A percentile compares a stretch with the other conserved stretches of the same genome.
Conservation (phyloP, 192 early-diverging fungal genomes). For the Funneliformis geosporum region DNA sequence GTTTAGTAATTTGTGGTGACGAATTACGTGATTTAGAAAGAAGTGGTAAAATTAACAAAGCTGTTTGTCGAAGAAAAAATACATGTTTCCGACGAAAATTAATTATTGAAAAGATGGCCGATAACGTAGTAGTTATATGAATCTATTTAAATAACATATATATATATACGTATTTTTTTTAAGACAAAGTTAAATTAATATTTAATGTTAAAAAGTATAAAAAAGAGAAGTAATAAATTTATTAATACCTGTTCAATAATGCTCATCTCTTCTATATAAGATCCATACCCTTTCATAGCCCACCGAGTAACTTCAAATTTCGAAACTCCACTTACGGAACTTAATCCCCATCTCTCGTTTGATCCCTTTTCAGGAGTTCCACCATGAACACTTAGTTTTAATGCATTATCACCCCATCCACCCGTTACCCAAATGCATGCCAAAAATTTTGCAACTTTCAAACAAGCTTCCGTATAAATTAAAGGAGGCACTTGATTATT, state of each 20-base stretch:
- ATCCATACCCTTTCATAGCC: conserved; percentile 59
- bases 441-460: conserved; percentile 70
- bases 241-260: conserved; percentile 59
- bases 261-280: conserved; percentile 56
- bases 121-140: conserved; percentile 53
- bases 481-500: conserved; percentile 55
- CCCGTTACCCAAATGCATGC: conserved; percentile 44
- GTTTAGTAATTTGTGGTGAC: conserved; percentile 33
- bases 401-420: conserved; percentile 43
- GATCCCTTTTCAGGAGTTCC: conserved; percentile 2
- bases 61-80: conserved; percentile 68
- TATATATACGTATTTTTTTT: neutral
- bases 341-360: conserved; percentile 40
- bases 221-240: neutral
- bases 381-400: conserved; percentile 41
- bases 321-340: conserved; percentile 45
- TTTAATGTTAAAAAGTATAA: conserved; percentile 17
- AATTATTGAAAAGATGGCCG: conserved; percentile 59
- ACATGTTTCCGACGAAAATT: conserved; percentile 67
- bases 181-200: too few relatives aligned
- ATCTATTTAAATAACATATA: conserved; percentile 36
- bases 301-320: conserved; percentile 63
- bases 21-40: conserved; percentile 43
- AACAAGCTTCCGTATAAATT: conserved; percentile 64
- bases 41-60: conserved; percentile 47